phyloP scores from a whole-genome alignment of 192 early-diverging fungal genomes.

The Linderina pennispora region DNA sequence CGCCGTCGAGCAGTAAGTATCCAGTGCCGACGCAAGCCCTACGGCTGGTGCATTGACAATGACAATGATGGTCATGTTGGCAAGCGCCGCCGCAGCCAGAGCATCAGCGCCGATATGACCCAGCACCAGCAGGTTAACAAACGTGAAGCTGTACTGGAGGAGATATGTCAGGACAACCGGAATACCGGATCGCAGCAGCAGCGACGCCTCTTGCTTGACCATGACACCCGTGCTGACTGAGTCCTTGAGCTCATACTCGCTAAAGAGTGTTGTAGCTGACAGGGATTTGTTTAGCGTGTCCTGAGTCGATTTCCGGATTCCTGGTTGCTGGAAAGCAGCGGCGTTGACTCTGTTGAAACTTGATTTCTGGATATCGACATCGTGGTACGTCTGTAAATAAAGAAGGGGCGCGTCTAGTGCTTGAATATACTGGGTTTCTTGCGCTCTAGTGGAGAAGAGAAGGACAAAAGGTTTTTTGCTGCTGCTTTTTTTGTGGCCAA shows the following conservation, averaged over 20 bases:
- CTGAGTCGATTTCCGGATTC: no score
- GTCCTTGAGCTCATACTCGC: no score
- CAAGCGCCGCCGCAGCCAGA: slow-evolving; percentile 65
- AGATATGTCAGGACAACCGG: slow-evolving; percentile 51
- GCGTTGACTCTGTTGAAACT: neutral
- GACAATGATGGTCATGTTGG: slow-evolving; percentile 67
- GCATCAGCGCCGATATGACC: slow-evolving; percentile 50
- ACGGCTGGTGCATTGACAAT: slow-evolving; percentile 61
- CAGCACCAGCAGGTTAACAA: slow-evolving; percentile 48
- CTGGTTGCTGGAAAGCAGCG: no score
- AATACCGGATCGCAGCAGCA: neutral
- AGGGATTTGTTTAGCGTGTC: neutral
- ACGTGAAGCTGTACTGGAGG: slow-evolving; percentile 50
- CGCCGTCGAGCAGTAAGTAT: slow-evolving; percentile 69
- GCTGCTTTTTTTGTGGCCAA: no score
- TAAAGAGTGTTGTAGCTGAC: no score
- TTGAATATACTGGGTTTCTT: no score
- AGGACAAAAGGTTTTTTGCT: no score
- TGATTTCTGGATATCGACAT: neutral
- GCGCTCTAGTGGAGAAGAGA: no score
- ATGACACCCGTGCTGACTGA: no score
- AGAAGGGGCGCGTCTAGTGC: no score
- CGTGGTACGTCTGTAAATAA: no score
- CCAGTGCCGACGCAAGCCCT: slow-evolving; percentile 66
- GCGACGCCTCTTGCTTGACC: neutral